Conservation (phyloP, 1,284 basidiomycete genomes). For the Cutaneotrichosporon mucoides region DNA sequence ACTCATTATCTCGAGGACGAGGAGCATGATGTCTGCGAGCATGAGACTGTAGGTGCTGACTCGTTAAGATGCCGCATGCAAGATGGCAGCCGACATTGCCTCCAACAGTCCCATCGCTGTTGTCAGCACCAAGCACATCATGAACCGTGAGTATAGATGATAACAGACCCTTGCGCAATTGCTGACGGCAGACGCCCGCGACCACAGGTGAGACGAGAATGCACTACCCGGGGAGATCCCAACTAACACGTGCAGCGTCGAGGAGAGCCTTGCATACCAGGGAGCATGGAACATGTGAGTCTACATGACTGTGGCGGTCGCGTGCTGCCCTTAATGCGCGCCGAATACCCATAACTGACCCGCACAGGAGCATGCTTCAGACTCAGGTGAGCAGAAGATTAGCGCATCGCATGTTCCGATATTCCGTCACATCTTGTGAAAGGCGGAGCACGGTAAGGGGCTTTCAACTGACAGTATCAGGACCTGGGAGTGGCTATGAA, state of each 20-base stretch:
- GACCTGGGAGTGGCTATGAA: conserved; percentile 51
- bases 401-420: background rate
- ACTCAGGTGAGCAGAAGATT: conserved; percentile 54
- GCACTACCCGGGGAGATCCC: background rate
- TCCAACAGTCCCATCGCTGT: conserved; percentile 78
- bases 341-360: background rate
- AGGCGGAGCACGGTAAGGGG: background rate
- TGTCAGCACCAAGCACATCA: conserved; percentile 70
- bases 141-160: conserved; percentile 45
- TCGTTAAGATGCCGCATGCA: conserved; percentile 57
- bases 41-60: background rate
- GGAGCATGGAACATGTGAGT: conserved; percentile 65
- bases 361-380: conserved; percentile 54
- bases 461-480: conserved; percentile 18
- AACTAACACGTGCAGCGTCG: conserved; percentile 54
- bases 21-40: too few species aligned
- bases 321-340: too few species aligned
- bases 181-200: conserved; percentile 58
- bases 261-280: conserved; percentile 74
- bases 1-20: too few species aligned
- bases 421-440: background rate
- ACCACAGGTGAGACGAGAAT: conserved; percentile 59
- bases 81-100: conserved; percentile 65
- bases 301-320: too few species aligned
- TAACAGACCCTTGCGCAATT: too few species aligned